Percentiles rank a stretch among this genome's conserved stretches.
Conservation (phyloP, 805 yeast genomes). For the Ogataea minuta region DNA sequence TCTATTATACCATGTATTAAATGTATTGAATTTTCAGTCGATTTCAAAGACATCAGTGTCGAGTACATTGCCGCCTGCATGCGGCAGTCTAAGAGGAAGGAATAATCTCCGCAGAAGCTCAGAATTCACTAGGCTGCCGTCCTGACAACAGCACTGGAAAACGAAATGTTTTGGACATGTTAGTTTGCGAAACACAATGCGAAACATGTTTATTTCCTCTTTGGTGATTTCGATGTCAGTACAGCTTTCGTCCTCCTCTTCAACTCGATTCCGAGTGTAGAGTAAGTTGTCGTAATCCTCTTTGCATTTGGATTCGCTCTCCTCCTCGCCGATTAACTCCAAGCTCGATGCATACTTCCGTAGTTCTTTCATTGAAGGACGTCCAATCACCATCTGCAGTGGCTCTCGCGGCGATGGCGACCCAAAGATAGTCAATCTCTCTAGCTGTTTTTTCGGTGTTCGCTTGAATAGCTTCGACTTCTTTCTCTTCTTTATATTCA, state of each 20-base stretch:
- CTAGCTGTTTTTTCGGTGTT: conserved; percentile 27
- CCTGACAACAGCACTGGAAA: conserved; percentile 26
- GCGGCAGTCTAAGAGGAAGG: conserved; percentile 1
- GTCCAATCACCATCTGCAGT: conserved; percentile 4
- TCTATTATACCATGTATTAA: conserved; percentile 1
- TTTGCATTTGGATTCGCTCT: conserved; percentile 4
- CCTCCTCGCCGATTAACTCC: conserved; percentile 23
- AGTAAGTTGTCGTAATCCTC: conserved; percentile 1
- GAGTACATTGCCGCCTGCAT: neutral
- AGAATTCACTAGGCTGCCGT: neutral
- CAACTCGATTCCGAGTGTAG: neutral
- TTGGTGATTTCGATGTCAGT: conserved; percentile 19
- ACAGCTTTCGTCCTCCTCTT: conserved; percentile 7
- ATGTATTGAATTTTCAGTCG: conserved; percentile 3
- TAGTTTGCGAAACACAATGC: conserved; percentile 21
- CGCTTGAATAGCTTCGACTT: conserved; percentile 25
- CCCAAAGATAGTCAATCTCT: conserved; percentile 25
- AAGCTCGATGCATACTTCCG: conserved; percentile 23
- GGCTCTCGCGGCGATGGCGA: conserved; percentile 18
- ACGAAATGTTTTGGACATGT: conserved; percentile 30
- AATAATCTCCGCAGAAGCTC: conserved; percentile 1
- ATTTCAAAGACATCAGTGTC: conserved; percentile 4
- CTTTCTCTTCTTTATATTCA: conserved; percentile 27
- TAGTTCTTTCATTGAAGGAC: conserved; percentile 20
- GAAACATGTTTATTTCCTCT: conserved; percentile 30